Base-by-base conservation (phyloP, 331 rosid genomes). In the Arachis monticola region DNA sequence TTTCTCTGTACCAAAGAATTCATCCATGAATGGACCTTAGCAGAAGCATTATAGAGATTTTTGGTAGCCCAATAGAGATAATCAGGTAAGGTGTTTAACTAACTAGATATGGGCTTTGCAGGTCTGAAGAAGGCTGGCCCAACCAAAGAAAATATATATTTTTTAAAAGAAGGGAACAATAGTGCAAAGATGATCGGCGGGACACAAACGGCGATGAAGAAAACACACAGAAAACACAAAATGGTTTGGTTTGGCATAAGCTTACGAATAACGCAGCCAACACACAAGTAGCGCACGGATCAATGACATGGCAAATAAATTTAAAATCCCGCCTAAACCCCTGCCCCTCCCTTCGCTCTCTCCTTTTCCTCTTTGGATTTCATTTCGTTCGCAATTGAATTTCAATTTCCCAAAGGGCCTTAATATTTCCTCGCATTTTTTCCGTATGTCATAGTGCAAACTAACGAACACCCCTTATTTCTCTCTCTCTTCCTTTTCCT, bases 301-400 rank as follows among this genome's bases (percentile, higher is more conserved):
- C 69, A 61, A 7, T 85, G 92, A 89, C 86, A 52, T 92, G 96
- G 92, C 93, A 50, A 85, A 77, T 50, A 86, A 89, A 72, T 86
- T 85, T 80, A 73, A 85, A 83, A 78, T 86, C 96, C 93, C 96
- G 93, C 97, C 97, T 79, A 88, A 92, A 89, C 92, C 95, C 90
- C 84, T 81, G 45, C 38, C 56, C 1, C 31, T 55, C 5, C 38
- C 38, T 32, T 32, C 38, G 38, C 38, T 32, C 38, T 32, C 38
- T 3, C 38, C 4, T 32, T 32, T 32, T 32, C 38, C 38, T 0
- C 1, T 13, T 67, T 58, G 60, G 60, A 62, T 74, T 88, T 88
- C 89, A 92, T 92, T 89, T 86, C 78, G 67, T 77, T 70, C 65
- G 85, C 90, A 92, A 85, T 92, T 92, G 90, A 91, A 91, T 91